Evolutionary conservation across 2,329 filamentous ascomycete species (phyloP).

Genomic region (Tolypocladium tropicale): DNA sequence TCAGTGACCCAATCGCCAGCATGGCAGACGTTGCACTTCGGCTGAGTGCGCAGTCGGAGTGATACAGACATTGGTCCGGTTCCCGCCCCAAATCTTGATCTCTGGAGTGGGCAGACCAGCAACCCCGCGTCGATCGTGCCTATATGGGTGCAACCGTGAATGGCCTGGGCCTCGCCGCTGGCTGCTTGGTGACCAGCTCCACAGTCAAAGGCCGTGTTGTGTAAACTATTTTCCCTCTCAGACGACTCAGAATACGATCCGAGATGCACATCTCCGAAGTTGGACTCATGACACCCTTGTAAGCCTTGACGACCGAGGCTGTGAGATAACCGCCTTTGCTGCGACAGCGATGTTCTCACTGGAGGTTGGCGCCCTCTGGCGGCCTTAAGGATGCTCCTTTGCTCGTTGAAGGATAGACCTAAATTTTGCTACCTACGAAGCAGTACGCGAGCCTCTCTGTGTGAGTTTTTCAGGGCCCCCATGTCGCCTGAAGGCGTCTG

Average conservation of each 20-base stretch:
- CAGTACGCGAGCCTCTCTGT: not conserved
- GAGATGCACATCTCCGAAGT: not conserved
- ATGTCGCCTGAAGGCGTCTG: not conserved
- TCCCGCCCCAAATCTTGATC: not conserved
- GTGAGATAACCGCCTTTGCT: not conserved
- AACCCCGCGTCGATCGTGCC: not conserved
- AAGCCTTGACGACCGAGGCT: not conserved
- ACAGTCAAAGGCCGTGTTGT: not conserved
- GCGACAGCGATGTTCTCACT: not conserved
- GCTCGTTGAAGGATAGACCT: not conserved
- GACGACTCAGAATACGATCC: not conserved
- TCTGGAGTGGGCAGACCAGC: not conserved
- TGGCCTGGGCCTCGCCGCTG: not conserved
- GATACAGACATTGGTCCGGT: not conserved
- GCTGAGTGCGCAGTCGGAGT: constrained; percentile 4
- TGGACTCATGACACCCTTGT: not conserved
- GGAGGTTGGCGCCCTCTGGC: not conserved
- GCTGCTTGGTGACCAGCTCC: not conserved
- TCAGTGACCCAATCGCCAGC: constrained; percentile 2
- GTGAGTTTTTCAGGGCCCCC: not conserved
- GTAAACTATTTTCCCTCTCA: too few relatives aligned
- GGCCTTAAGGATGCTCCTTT: not conserved
- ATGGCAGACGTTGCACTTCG: constrained; percentile 3
- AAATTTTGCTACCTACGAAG: not conserved
- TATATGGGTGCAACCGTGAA: too few relatives aligned